phyloP scores from a whole-genome alignment of 352 stramenopile species.

The Phytophthora rubi region DNA sequence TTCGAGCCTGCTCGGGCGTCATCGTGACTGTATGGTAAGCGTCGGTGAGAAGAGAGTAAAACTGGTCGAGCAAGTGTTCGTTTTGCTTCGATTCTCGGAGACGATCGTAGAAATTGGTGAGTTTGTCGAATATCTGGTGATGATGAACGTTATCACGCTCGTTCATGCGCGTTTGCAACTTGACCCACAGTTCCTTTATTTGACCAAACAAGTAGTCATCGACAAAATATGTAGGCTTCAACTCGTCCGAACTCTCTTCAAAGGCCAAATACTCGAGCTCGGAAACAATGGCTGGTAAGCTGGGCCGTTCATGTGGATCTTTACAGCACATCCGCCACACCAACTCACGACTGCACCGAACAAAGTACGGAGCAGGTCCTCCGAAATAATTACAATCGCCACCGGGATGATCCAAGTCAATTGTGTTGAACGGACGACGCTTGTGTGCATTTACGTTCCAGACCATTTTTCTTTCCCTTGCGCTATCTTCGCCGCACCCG shows the following conservation, averaged over 20 bases:
- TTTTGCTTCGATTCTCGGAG: background rate
- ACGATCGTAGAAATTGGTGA: background rate
- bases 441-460: background rate
- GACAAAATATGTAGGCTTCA: background rate
- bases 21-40: background rate
- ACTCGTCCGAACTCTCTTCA: background rate
- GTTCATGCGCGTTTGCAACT: background rate
- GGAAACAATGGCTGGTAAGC: background rate
- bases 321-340: background rate
- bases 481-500: background rate
- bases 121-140: background rate
- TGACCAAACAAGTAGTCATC: background rate
- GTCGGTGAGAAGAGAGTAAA: background rate
- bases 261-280: background rate
- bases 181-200: background rate
- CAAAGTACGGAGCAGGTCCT: background rate
- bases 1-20: background rate
- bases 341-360: background rate
- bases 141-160: background rate
- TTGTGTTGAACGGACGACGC: background rate
- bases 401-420: background rate
- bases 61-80: background rate
- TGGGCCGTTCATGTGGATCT: background rate
- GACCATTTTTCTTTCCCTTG: background rate
- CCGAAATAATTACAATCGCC: no score